Evolutionary conservation across 192 early-diverging fungal species (phyloP).

Genomic region (Kickxella alabastrina): DNA sequence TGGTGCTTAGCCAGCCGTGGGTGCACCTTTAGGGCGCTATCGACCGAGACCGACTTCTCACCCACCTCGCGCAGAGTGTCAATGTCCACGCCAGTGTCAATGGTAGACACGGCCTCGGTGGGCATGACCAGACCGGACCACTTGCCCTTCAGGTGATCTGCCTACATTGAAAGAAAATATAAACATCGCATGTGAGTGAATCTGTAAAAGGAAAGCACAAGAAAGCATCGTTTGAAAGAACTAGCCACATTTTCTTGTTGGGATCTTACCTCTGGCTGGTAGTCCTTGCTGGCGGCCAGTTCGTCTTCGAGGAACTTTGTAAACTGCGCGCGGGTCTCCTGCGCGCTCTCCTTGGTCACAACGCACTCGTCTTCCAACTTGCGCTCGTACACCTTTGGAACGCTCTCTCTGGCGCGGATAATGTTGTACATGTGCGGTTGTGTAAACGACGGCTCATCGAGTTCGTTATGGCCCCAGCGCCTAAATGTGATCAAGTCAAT

Average conservation of each 20-base stretch:
- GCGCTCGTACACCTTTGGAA: conserved; percentile 84
- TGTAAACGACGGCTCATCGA: conserved; percentile 96
- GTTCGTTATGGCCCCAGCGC: conserved; percentile 96
- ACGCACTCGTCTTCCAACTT: conserved; percentile 53
- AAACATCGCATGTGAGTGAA: too few species aligned
- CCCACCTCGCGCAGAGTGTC: conserved; percentile 69
- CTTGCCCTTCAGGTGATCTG: conserved; percentile 60
- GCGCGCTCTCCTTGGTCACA: conserved; percentile 23
- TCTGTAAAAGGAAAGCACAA: too few species aligned
- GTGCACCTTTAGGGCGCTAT: conserved; percentile 70
- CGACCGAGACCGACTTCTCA: conserved; percentile 67
- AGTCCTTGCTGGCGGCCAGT: conserved; percentile 38
- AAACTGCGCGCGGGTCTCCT: conserved; percentile 22
- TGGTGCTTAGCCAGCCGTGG: conserved; percentile 88
- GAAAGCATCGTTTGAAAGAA: too few species aligned
- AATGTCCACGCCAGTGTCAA: conserved; percentile 61
- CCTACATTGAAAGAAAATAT: conserved; percentile 10
- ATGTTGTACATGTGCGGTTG: conserved; percentile 96
- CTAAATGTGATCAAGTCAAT: conserved; percentile 93
- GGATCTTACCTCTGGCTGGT: conserved; percentile 27
- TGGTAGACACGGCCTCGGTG: conserved; percentile 35
- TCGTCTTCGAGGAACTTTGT: conserved; percentile 36
- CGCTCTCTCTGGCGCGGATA: conserved; percentile 78
- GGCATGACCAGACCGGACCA: conserved; percentile 76
- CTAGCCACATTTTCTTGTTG: too few species aligned